Base-by-base conservation (phyloP, 163 green algal genomes). In the Trebouxia gelatinosa region DNA sequence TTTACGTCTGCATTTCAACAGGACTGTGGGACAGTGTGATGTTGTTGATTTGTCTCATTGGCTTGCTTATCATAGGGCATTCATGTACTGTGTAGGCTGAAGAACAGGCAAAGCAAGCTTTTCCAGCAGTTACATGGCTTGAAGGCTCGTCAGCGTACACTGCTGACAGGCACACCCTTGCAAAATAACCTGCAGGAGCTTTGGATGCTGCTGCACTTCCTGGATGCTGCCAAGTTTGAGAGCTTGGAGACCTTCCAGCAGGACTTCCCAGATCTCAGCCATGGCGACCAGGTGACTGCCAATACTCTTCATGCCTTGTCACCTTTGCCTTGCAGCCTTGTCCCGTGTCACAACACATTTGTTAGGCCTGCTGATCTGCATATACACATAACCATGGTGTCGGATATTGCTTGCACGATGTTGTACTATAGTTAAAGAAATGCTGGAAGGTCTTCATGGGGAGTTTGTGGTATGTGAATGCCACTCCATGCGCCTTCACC, bases 111-210 rank as follows among this genome's bases (percentile, higher is more conserved):
- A 31, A 81, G 58, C 26, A 71, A 76, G 46, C 62, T 83, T 23
- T 83, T 83, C 40, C 39, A 59, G 43, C 58, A 61, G 62, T 54
- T 83, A 74, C 43, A 80, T 84, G 28, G 88, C 87, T 72, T 82
- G 81, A 38, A 81, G 86, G 75, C 85, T 89, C 11, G 71, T 48
- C 71, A 78, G 31, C 71, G 71, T 19, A 66, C 29, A 48, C 40
- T 76, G 11, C 68, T 76, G 2, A 76, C 68, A 11, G 91, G 91
- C 70, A 95, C 91, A 13, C 90, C 91, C 7, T 85, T 93, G 37
- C 92, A 97, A 81, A 97, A 97, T 87, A 93, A 91, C 82, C 78
- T 97, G 29, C 84, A 86, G 17, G 92, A 97, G 84, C 89, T 97
- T n/a, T 96, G 94, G 78, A 92, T 90, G 77, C 86, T 97, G 68